Evolutionary conservation across 768 basidiomycete genomes (phyloP).

Genomic region (Ephemerocybe angulata): DNA sequence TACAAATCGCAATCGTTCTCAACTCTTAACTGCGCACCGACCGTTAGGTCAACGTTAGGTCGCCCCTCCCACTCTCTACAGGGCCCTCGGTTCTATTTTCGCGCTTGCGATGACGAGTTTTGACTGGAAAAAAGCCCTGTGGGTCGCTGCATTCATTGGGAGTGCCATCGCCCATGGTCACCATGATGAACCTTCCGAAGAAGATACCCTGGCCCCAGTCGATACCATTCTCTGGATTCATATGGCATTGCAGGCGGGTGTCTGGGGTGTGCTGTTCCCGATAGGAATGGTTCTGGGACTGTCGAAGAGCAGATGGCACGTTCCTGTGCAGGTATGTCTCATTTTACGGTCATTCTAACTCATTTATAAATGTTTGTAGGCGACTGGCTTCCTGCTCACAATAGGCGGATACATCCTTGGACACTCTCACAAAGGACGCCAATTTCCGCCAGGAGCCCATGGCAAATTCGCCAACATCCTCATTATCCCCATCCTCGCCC

Average conservation of each 20-base stretch:
- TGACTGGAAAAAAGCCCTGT: background rate
- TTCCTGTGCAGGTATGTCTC: slow-evolving; percentile 70
- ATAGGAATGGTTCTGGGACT: slow-evolving; percentile 77
- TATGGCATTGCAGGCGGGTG: slow-evolving; percentile 68
- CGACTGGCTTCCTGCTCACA: slow-evolving; percentile 64
- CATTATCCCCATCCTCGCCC: slow-evolving; percentile 59
- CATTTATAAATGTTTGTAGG: slow-evolving; percentile 32
- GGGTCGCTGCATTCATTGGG: slow-evolving; percentile 8
- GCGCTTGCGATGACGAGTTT: too few species aligned
- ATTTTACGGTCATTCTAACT: background rate
- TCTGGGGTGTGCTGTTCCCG: slow-evolving; percentile 89
- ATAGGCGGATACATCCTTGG: slow-evolving; percentile 76
- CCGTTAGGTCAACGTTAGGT: too few species aligned
- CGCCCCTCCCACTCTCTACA: too few species aligned
- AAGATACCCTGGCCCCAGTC: slow-evolving; percentile 58
- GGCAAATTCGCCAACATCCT: slow-evolving; percentile 64
- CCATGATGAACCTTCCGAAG: slow-evolving; percentile 61
- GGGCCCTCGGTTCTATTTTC: too few species aligned
- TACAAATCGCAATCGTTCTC: too few species aligned
- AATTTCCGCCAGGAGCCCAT: slow-evolving; percentile 73
- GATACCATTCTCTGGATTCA: slow-evolving; percentile 83
- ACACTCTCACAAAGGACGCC: slow-evolving; percentile 79
- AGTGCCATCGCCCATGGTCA: slow-evolving; percentile 43
- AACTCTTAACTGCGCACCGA: too few species aligned
- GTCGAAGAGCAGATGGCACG: slow-evolving; percentile 83